Conservation (phyloP, 2,329 filamentous ascomycete species). For the Claviceps maximensis region DNA sequence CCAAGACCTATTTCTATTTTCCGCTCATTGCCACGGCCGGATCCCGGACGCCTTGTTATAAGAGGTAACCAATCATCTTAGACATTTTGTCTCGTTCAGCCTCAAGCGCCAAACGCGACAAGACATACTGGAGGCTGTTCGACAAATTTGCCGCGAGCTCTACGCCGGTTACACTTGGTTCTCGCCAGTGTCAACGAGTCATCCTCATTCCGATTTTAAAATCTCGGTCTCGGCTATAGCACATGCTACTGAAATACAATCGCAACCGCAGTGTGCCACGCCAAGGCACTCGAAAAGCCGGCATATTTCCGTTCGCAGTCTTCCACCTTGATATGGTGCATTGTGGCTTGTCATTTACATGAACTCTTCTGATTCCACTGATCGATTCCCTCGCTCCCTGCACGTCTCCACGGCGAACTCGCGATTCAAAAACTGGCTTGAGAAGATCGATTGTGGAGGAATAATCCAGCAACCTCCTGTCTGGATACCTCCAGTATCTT, state of each 20-base stretch:
- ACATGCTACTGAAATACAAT: not conserved
- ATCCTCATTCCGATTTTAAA: not conserved
- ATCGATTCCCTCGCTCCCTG: not conserved
- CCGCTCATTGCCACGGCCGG: not conserved
- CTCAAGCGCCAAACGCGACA: not conserved
- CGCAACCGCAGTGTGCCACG: not conserved
- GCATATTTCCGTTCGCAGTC: not conserved
- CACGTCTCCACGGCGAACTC: not conserved
- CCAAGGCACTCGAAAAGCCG: not conserved
- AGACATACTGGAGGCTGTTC: not conserved
- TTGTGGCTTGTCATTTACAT: not conserved
- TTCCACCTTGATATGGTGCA: not conserved
- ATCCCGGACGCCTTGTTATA: not conserved
- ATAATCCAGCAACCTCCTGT: not conserved
- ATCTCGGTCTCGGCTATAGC: not conserved
- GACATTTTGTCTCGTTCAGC: not conserved
- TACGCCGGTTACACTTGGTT: not conserved
- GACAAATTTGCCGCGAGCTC: not conserved
- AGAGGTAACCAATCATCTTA: not conserved
- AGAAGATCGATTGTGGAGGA: not conserved
- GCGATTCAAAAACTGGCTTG: not conserved
- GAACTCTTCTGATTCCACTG: not conserved
- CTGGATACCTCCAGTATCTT: not conserved
- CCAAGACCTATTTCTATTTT: constrained; percentile 11
- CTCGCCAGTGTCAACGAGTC: not conserved